Evolutionary conservation across 352 stramenopile genomes (phyloP), one percentile per base, ranked within the genome.

Genomic region (Phytophthora boehmeriae): DNA sequence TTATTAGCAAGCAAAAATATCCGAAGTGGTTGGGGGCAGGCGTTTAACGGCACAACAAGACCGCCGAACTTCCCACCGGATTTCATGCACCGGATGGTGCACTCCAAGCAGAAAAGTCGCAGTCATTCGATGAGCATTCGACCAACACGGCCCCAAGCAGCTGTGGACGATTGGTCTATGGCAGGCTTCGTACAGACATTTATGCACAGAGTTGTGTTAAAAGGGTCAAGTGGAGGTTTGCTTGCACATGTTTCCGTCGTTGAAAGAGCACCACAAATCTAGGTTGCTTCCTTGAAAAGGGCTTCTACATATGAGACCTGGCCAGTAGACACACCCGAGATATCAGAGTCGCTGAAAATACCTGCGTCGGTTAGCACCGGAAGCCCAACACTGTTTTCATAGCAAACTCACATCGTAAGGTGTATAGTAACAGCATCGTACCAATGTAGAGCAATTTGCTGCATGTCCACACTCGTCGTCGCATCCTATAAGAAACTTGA

Each of bases 91-190:
- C 38, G 27, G 51, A 32, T 49, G 27, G 52, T 19, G 32, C 59
- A 27, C 28, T 43, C 42, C 50, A 66, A 60, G 43, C 59, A 54
- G 44, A 22, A 41, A 8, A 13, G 30, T 17, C 22, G 6, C 38
- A 17, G 8, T 20, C 13, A 44, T 44, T 16, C 16, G 38, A 44
- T 70, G 62, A 70, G 62, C 35, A 70, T 61, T 55, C 62, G 60
- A 70, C 35, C 16, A 52, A 19, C 54, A 45, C 46, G 48, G 22
- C 43, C 47, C 62, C 62, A 70, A 69, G 61, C 61, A 69, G 48
- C 54, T 46, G 45, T 13, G 25, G 54, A 56, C 48, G 61, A 69
- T 69, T 69, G 61, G 61, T 27, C 46, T 9, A 41, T 28, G 61
- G 54, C 61, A 64, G 28, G 42, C 25, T 45, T 32, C 59, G 63